Base-by-base conservation (phyloP, 2,329 filamentous ascomycete species). In the Tolypocladium amazonense region DNA sequence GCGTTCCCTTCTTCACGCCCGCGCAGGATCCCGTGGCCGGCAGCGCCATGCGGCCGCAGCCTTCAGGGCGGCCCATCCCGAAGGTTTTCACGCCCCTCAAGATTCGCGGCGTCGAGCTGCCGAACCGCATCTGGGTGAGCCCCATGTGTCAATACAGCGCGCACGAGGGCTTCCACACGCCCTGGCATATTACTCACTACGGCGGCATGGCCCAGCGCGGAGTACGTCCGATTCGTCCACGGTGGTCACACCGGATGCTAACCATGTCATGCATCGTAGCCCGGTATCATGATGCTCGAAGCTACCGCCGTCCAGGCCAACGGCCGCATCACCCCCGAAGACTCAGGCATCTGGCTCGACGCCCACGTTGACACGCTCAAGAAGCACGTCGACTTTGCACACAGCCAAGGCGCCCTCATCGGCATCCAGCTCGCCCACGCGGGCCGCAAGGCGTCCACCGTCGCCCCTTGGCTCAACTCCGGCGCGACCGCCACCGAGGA, bases 381-480 rank as follows among this genome's bases (percentile, higher is more conserved):
- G 63, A 75, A 77, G 39, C 77, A 87, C 20, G 79, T 85, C 7
- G 85, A 89, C 50, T 89, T 89, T 60, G 72, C 77, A 3, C 80
- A 81, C 67, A 70, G 71, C 38, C 79, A 81, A 62, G 78, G 76
- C 68, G 85, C 88, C 68, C 81, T 86, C 55, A 84, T 90, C 56
- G 88, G 80, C 39, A 85, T 92, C 60, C 89, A 94, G 73, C 78
- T 93, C 7, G 88, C 75, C 1, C 90, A 94, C 68, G 89, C 89
- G 0, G 90, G 90, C 3, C 77, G 84, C 57, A 87, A 87, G 70
- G 81, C 81, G 1, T 79, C 75, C 67, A 80, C 75, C 2, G 69
- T 81, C 11, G 77, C 82, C 0, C 81, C 81, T 0, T 90, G 87
- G 85, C 70, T 89, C 89, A 82, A 79, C 79, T 76, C 79, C 6